These are phyloP conservation scores for Rhazya stricta DNA, from an alignment of 257 asterid species.

Conservation along the genomic window DNA sequence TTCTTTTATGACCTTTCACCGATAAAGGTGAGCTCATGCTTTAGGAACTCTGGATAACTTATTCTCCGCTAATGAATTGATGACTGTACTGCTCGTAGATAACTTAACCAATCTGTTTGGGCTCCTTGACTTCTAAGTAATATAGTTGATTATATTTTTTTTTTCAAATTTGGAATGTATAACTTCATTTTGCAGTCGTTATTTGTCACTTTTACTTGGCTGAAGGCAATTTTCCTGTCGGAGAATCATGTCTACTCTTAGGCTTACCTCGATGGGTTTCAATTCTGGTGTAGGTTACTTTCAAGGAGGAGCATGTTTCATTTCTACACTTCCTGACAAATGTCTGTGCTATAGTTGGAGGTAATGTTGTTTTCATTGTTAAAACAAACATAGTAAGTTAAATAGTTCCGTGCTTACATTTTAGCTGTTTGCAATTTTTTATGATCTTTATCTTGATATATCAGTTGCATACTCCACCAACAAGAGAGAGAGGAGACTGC, in stretches of 20 bases:
- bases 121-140: not conserved
- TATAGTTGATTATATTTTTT: not conserved
- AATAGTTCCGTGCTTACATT: not conserved
- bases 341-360: slow-evolving; percentile 96
- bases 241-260: not conserved
- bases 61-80: slow-evolving; percentile 2
- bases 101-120: not conserved
- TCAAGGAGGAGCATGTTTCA: slow-evolving; percentile 64
- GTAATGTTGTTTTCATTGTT: slow-evolving; percentile 26
- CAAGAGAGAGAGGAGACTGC: not conserved
- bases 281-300: slow-evolving; percentile 61
- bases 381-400: not conserved
- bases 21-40: slow-evolving; percentile 57
- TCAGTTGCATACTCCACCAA: not conserved
- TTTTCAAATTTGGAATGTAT: not conserved
- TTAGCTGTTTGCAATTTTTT: not conserved
- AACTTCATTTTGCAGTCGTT: not conserved
- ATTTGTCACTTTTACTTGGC: slow-evolving; percentile 5
- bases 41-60: not conserved
- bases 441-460: not conserved
- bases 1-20: slow-evolving; percentile 94
- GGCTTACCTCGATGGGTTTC: not conserved
- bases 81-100: not conserved
- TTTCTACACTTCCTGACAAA: slow-evolving; percentile 91
- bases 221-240: not conserved